Conservation (phyloP, 495 filamentous ascomycete species). For the Hypoxylon crocopeplum region DNA sequence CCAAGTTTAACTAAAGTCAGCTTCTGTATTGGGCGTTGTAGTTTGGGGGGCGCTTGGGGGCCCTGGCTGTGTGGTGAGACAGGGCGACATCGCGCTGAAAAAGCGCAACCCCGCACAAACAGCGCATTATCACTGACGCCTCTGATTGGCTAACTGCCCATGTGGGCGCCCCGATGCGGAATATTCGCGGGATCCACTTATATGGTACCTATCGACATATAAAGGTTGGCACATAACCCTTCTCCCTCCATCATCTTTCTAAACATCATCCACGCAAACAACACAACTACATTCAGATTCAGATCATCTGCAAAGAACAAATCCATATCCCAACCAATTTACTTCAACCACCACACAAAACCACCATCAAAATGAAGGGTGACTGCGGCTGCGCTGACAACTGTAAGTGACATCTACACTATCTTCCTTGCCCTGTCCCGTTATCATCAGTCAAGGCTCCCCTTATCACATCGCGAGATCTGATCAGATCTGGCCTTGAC, state of each 20-base stretch:
- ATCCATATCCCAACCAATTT: conserved; percentile 12
- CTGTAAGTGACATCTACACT: conserved; percentile 45
- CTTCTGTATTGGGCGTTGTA: conserved; percentile 7
- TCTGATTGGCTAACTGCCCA: conserved; percentile 11
- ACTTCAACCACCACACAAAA: conserved; percentile 16
- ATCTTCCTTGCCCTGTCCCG: conserved; percentile 4
- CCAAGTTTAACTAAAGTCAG: conserved; percentile 5
- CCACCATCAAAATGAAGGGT: conserved; percentile 52
- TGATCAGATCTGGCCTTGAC: conserved; percentile 1
- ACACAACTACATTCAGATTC: background rate
- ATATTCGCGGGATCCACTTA: conserved; percentile 11
- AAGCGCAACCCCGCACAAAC: conserved; percentile 46
- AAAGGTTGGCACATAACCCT: conserved; percentile 12
- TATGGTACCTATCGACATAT: conserved; percentile 32
- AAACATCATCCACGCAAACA: conserved; percentile 15
- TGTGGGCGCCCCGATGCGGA: conserved; percentile 19
- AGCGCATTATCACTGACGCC: conserved; percentile 27
- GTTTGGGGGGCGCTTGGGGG: background rate
- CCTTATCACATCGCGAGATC: background rate
- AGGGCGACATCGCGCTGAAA: conserved; percentile 39
- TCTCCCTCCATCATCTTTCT: conserved; percentile 17
- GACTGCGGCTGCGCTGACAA: conserved; percentile 56
- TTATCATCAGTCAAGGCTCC: too few relatives aligned
- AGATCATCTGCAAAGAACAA: background rate
- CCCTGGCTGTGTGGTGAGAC: conserved; percentile 37